Evolutionary conservation across 2,329 filamentous ascomycete species (phyloP).

Genomic region (Aspergillus sergii): DNA sequence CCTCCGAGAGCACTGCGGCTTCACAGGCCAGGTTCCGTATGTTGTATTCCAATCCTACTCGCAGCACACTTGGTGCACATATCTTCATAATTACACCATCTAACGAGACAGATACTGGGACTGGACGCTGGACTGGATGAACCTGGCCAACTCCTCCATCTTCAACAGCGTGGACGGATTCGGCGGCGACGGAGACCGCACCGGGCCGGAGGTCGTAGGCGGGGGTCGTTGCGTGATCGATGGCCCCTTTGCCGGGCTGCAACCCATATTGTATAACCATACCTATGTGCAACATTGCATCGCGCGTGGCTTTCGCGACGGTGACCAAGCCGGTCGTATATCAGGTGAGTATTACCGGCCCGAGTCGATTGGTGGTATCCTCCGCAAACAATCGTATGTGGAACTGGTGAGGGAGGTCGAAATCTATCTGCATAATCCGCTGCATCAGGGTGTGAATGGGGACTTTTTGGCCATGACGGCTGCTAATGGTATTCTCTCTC

Average conservation of each 20-base stretch:
- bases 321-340: background rate
- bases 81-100: too few relatives aligned
- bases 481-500: conserved; percentile 17
- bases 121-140: conserved; percentile 31
- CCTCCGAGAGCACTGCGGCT: conserved; percentile 46
- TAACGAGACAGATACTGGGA: conserved; percentile 31
- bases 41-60: background rate
- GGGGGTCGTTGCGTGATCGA: conserved; percentile 21
- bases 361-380: background rate
- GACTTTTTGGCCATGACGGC: background rate
- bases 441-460: background rate
- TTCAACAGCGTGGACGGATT: conserved; percentile 17
- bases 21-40: conserved; percentile 46
- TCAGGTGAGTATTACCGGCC: background rate
- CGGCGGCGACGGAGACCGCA: conserved; percentile 19
- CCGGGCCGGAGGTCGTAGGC: background rate
- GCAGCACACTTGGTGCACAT: too few relatives aligned
- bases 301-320: background rate
- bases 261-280: background rate
- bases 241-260: conserved; percentile 14
- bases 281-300: background rate
- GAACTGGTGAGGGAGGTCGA: background rate
- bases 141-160: conserved; percentile 8
- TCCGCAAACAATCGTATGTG: background rate
- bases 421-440: background rate